Base-by-base conservation (phyloP, 257 asterid genomes). In the Salvia splendens region DNA sequence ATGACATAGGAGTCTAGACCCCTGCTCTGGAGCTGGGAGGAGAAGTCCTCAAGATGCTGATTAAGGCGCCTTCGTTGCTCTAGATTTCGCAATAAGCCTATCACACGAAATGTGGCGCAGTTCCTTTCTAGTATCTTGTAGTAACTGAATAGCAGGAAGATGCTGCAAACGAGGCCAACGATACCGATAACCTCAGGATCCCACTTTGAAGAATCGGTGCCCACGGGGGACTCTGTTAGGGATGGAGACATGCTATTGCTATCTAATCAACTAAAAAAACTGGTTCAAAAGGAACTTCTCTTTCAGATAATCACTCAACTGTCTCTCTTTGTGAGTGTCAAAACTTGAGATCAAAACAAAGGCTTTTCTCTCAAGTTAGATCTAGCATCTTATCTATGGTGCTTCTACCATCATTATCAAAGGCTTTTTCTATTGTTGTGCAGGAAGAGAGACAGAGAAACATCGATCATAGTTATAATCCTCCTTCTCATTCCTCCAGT, bases 21-120 rank as follows among this genome's bases (percentile, higher is more conserved):
- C n/a, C 75, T 58, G 73, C 95, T 85, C 3, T 77, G 89, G 9
- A 77, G 49, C 72, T 83, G 87, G 14, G 78, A 77, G 30, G 91
- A 75, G 10, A 74, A 65, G 36, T 84, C 92, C 42, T 85, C 85
- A 0, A 70, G 76, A 17, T 74, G 81, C 72, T 79, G 80, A 4
- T 75, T 80, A 12, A 85, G 2, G 1, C 80, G 87, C 45, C 72
- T 81, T 61, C 80, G 79, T 62, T 70, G 84, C 2, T 59, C 64
- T 4, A 67, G 36, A 41, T 73, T 81, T 24, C 87, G 59, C 0
- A 84, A 68, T 6, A 63, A 64, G 5, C 10, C 35, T 41, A 64
- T 65, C 9, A 46, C 56, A 0, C 73, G 75, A 28, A 73, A 58
- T 4, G 33, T 32, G 14, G 57, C 12, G 42, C 91, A 79, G 72